These are phyloP conservation scores for Neurospora tetraspora DNA, from an alignment of 495 filamentous ascomycete genomes.

Conservation along the genomic window DNA sequence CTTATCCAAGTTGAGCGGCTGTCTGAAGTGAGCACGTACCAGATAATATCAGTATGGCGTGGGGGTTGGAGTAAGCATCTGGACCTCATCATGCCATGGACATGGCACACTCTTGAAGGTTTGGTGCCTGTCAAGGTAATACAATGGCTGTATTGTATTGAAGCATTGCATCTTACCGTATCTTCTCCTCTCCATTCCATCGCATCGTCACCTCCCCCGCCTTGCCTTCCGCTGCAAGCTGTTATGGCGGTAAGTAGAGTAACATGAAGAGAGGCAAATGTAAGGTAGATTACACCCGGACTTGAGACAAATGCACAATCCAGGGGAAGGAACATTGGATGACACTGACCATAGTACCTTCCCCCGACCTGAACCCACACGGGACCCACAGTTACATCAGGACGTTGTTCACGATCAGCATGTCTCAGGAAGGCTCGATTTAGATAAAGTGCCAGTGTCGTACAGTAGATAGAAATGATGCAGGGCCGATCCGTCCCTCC, in stretches of 20 bases:
- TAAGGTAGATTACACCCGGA: neutral
- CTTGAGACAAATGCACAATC: neutral
- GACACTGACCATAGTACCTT: neutral
- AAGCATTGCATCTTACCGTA: neutral
- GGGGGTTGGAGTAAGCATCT: neutral
- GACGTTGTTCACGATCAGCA: neutral
- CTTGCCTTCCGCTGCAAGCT: neutral
- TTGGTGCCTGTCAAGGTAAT: neutral
- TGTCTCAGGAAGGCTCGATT: neutral
- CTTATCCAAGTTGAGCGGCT: neutral
- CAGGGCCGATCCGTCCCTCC: neutral
- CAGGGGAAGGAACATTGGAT: neutral
- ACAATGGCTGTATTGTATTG: neutral
- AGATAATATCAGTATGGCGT: neutral
- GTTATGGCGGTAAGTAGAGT: neutral
- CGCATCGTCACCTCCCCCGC: neutral
- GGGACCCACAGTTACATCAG: neutral
- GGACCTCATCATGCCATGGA: neutral
- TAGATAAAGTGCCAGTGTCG: neutral
- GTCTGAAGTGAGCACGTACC: neutral
- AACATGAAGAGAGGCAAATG: neutral
- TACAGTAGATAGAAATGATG: neutral
- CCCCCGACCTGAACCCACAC: neutral
- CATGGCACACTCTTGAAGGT: neutral
- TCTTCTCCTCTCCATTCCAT: neutral